Conservation (phyloP, 257 asterid genomes). For the Parsonsia alboflavescens region DNA sequence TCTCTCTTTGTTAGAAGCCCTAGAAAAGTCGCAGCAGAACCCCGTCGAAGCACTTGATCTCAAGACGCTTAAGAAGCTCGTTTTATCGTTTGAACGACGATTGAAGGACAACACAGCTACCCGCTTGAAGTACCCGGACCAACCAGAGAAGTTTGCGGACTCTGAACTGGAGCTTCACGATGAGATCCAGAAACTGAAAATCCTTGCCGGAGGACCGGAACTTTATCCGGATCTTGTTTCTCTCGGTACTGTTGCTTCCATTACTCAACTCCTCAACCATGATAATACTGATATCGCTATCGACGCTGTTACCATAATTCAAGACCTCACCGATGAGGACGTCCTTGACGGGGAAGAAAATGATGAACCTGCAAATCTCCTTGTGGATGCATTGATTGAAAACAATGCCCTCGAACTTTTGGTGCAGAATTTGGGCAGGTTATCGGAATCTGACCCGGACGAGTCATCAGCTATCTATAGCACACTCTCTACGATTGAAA, state of each 20-base stretch:
- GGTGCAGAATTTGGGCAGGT: constrained; percentile 63
- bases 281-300: constrained; percentile 80
- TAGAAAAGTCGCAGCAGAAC: constrained; percentile 69
- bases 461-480: constrained; percentile 80
- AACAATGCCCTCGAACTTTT: constrained; percentile 80
- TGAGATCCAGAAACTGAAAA: constrained; percentile 83
- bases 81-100: constrained; percentile 88
- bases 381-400: constrained; percentile 80
- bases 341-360: constrained; percentile 89
- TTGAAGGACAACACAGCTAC: constrained; percentile 87
- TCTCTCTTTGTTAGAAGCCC: constrained; percentile 86
- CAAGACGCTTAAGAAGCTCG: constrained; percentile 78
- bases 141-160: constrained; percentile 92
- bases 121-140: constrained; percentile 90
- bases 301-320: constrained; percentile 72
- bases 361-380: constrained; percentile 67
- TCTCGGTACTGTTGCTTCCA: constrained; percentile 72
- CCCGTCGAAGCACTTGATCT: constrained; percentile 76
- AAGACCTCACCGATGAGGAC: constrained; percentile 94
- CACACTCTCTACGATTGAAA: constrained; percentile 70
- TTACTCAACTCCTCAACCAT: constrained; percentile 69
- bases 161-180: constrained; percentile 94
- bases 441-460: constrained; percentile 78
- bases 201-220: constrained; percentile 91
- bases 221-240: constrained; percentile 85